These are phyloP conservation scores for Entonaema liquescens DNA, from an alignment of 495 filamentous ascomycete genomes.

Conservation along the genomic window DNA sequence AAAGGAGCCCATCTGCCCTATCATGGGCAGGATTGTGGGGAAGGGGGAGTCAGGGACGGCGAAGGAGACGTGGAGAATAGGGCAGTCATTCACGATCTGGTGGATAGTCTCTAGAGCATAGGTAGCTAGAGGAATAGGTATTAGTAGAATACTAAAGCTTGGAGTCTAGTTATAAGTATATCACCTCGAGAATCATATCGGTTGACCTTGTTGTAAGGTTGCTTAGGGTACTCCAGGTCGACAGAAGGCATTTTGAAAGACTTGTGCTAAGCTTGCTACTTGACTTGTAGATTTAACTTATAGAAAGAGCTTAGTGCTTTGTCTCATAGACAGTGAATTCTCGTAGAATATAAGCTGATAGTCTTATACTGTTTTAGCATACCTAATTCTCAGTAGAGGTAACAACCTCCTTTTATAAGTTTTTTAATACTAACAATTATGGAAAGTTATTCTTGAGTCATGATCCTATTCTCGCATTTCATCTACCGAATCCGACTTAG, in stretches of 20 bases:
- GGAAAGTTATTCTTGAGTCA: not conserved
- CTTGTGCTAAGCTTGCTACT: not conserved
- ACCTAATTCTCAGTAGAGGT: not conserved
- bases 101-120: slow-evolving; percentile 84
- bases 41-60: slow-evolving; percentile 69
- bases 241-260: slow-evolving; percentile 55
- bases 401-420: too few relatives aligned
- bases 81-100: slow-evolving; percentile 76
- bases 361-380: not conserved
- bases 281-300: not conserved
- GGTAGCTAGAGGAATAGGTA: slow-evolving; percentile 57
- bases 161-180: not conserved
- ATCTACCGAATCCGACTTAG: not conserved
- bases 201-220: slow-evolving; percentile 74
- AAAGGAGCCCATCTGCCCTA: slow-evolving; percentile 83
- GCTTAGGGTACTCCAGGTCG: slow-evolving; percentile 72
- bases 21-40: slow-evolving; percentile 79
- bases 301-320: not conserved
- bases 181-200: slow-evolving; percentile 74
- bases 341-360: not conserved
- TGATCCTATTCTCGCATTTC: not conserved
- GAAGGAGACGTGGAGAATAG: slow-evolving; percentile 88
- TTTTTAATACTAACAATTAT: not conserved
- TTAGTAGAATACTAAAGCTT: not conserved
- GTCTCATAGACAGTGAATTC: not conserved